Base-by-base conservation (phyloP, 1,139 yeast genomes). In the Eremothecium sinecaudum region DNA sequence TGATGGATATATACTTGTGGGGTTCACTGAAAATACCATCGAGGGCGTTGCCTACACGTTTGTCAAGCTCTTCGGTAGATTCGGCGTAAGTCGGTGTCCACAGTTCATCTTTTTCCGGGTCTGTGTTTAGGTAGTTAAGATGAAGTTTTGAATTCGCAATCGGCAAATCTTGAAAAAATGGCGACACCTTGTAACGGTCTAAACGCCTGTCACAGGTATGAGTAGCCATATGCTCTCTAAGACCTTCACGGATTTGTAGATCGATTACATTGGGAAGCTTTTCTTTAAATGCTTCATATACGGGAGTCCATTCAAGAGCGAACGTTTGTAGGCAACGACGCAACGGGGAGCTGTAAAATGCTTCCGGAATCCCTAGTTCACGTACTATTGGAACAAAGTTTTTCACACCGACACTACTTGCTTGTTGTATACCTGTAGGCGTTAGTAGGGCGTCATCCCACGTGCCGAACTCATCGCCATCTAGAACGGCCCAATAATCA, bases 191-290 rank as follows among this genome's bases (percentile, higher is more conserved):
- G 5, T 47, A 36, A 39, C 51, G 36, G 41, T 51, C 31, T 38
- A 51, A 46, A 35, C 90, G 58, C 50, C 70, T 66, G 53, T 80
- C 86, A 52, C 92, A 80, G 2, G 75, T 58, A 51, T 80, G 82
- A 11, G 61, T 62, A 1, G 90, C 90, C 18, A 75, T 66, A 0
- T 78, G 75, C 52, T 80, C 92, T 34, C 92, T 62, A 4, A 79
- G 47, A 27, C 67, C 64, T 38, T 80, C 90, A 31, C 60, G 56
- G 14, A 74, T 64, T 10, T 36, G 28, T 7, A 43, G 44, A 3
- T 40, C 36, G 5, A 47, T 26, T 2, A 23, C 31, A n/a, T n/a
- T n/a, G 12, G 15, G 16, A 29, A n/a, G 11, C 6, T 5, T 22
- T 10, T 3, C 24, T 28, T 14, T 32, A 32, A 4, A 24, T 10